phyloP scores from a whole-genome alignment of 2,329 filamentous ascomycete genomes.

The Fusarium pseudograminearum region DNA sequence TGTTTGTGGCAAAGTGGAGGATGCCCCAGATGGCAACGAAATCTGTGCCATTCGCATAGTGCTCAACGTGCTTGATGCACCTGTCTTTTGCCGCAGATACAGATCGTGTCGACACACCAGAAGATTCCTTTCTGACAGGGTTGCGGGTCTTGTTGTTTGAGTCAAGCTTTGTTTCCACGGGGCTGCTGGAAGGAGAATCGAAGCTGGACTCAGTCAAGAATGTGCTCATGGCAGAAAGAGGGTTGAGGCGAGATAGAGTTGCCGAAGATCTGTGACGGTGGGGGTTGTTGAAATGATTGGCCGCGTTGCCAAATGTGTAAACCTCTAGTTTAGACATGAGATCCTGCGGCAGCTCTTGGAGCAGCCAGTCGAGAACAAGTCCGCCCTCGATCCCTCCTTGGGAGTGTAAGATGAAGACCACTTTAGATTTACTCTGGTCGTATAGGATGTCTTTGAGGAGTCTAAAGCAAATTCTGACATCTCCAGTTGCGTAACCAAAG shows the following conservation, averaged over 20 bases:
- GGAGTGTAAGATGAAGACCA: slow-evolving; percentile 80
- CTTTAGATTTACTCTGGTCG: slow-evolving; percentile 71
- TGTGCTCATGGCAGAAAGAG: slow-evolving; percentile 51
- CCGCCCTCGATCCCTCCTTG: slow-evolving; percentile 82
- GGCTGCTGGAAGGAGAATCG: slow-evolving; percentile 39
- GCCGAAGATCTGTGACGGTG: slow-evolving; percentile 64
- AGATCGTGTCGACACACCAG: slow-evolving; percentile 52
- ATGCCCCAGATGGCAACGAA: slow-evolving; percentile 82
- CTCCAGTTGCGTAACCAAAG: slow-evolving; percentile 76
- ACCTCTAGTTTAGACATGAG: slow-evolving; percentile 77
- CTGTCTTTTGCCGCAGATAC: slow-evolving; percentile 57
- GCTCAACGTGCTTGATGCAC: slow-evolving; percentile 79
- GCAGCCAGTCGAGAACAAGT: slow-evolving; percentile 80
- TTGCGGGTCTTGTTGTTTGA: slow-evolving; percentile 26
- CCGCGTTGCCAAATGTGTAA: slow-evolving; percentile 82
- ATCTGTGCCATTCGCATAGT: slow-evolving; percentile 80
- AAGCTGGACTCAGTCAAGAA: slow-evolving; percentile 54
- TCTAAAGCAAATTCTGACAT: slow-evolving; percentile 72
- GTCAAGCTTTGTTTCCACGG: slow-evolving; percentile 37
- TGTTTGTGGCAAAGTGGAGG: slow-evolving; percentile 71
- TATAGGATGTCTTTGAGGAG: slow-evolving; percentile 73
- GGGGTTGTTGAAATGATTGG: slow-evolving; percentile 86
- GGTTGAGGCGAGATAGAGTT: slow-evolving; percentile 50
- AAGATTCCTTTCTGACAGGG: slow-evolving; percentile 41
- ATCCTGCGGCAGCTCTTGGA: slow-evolving; percentile 76